Evolutionary conservation across 148 eudicot genomes (phyloP), one percentile per base, ranked within the genome.

Genomic region (Amaranthus palmeri): DNA sequence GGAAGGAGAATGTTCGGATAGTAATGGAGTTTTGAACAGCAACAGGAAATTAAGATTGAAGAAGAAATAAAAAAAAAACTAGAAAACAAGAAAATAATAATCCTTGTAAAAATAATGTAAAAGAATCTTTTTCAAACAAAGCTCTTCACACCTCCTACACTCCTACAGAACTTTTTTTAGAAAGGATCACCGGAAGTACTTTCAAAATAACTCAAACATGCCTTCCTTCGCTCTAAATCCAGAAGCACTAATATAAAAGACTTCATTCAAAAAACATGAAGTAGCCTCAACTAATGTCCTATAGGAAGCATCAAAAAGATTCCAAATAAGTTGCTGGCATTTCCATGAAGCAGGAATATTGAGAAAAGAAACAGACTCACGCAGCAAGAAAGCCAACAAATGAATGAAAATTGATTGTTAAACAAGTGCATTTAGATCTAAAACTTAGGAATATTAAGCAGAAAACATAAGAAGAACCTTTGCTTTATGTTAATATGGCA

Each of bases 401-500:
- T 14, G 9, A 12, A 69, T 0, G 43, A n/a, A 43, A 42, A 56
- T 25, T 52, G 5, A 10, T 13, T 48, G 13, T 18, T 14, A 10
- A 12, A 10, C 10, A 58, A 58, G 13, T 58, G 13, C 61, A 17
- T 17, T 40, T 18, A 44, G 15, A 69, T 36, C 12, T 43, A 43
- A 10, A 42, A 3, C 45, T 51, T 18, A 47, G 43, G 10, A 10
- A 64, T 13, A 17, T 12, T 43, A 8, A 70, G 15, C 11, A 42
- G 65, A 12, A n/a, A 47, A 10, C n/a, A 69, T 54, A 52, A 58
- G n/a, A 81, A 76, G 60, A 70, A 92, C 98, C 98, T 90, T 69
- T 92, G 98, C 83, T 88, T 92, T 68, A 92, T 85, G 80, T 84
- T 92, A 65, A 92, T 87, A 72, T 85, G 81, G 82, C 98, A 90